phyloP scores from a whole-genome alignment of 2,329 filamentous ascomycete genomes.

The Fusarium cicatricum region DNA sequence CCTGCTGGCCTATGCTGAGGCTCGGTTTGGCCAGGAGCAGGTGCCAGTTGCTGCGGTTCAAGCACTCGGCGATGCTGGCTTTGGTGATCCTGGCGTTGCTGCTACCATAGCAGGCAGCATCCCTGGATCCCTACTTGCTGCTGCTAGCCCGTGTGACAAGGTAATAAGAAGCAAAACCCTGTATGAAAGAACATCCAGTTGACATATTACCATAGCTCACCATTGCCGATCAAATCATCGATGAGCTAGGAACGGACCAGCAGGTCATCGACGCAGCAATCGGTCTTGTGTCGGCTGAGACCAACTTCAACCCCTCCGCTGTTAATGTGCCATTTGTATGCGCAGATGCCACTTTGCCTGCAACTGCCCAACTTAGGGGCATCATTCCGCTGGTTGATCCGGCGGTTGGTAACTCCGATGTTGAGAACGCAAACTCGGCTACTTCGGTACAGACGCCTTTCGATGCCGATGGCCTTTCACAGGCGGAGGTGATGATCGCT shows the following conservation, averaged over 20 bases:
- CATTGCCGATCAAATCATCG: conserved; percentile 71
- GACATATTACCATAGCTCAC: conserved; percentile 54
- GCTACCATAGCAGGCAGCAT: conserved; percentile 69
- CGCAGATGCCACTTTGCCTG: conserved; percentile 68
- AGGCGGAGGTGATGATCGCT: conserved; percentile 69
- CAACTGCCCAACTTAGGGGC: conserved; percentile 67
- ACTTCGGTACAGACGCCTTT: conserved; percentile 63
- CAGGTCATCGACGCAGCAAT: conserved; percentile 68
- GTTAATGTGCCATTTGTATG: conserved; percentile 69
- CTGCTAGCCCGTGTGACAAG: conserved; percentile 72
- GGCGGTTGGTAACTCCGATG: conserved; percentile 62
- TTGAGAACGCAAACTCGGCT: conserved; percentile 67
- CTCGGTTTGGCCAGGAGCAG: conserved; percentile 72
- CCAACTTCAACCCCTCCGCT: conserved; percentile 76
- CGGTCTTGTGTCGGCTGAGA: conserved; percentile 71
- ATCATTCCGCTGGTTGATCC: conserved; percentile 75
- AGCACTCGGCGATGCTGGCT: conserved; percentile 54
- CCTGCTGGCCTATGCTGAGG: conserved; percentile 54
- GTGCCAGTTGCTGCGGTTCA: conserved; percentile 62
- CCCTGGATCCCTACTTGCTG: conserved; percentile 69
- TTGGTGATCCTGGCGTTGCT: conserved; percentile 67
- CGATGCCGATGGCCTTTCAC: conserved; percentile 66
- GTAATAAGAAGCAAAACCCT: conserved; percentile 41
- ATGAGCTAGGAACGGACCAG: conserved; percentile 66
- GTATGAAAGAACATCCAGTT: conserved; percentile 9